Evolutionary conservation across 352 stramenopile genomes (phyloP), one percentile per base, ranked within the genome.

Genomic region (Globisporangium splendens): DNA sequence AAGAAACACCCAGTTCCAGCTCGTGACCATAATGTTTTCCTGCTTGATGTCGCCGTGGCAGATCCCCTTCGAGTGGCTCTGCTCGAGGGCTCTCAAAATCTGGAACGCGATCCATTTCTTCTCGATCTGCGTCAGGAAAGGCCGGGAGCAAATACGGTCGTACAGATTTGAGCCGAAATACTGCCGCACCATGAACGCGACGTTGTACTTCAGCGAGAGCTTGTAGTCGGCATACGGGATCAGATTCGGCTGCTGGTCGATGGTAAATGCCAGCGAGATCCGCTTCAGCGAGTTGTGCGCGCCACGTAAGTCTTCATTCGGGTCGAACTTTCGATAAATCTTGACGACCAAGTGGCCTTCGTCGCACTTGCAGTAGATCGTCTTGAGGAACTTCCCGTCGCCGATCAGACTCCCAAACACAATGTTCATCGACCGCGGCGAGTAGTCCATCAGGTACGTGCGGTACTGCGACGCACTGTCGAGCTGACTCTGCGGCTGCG

Each of bases 71-170:
- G 77, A 71, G 65, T 99, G 96, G 47, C 94, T 91, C 63, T 98
- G 88, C 58, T 98, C 89, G 11, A 99, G 69, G 17, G 96, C 96
- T 48, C 86, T 73, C 2, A 99, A 65, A 52, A 99, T 81, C 72
- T 99, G 97, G 73, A 98, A 98, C 7, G 91, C 82, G 44, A 99
- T 97, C 95, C 96, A 99, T 38, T 97, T 95, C 73, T 98, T 98
- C 78, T 99, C 96, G 56, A 98, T 82, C 60, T 79, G 82, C 10
- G 84, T 97, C 28, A 99, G 70, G 63, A 99, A 99, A 38, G 96
- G 96, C 14, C 96, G 77, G 20, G 92, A 98, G 24, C 86, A 97
- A 42, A 99, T 89, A n/a, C 97, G 90, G 75, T 99, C 96, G 57
- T 96, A 96, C 10, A 99, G 65, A 57, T 98, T 99, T 15, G 93